A percentile compares a stretch with the other conserved stretches of the same genome.
Conservation (phyloP, 495 filamentous ascomycete genomes). For the Margaritispora aquatica region DNA sequence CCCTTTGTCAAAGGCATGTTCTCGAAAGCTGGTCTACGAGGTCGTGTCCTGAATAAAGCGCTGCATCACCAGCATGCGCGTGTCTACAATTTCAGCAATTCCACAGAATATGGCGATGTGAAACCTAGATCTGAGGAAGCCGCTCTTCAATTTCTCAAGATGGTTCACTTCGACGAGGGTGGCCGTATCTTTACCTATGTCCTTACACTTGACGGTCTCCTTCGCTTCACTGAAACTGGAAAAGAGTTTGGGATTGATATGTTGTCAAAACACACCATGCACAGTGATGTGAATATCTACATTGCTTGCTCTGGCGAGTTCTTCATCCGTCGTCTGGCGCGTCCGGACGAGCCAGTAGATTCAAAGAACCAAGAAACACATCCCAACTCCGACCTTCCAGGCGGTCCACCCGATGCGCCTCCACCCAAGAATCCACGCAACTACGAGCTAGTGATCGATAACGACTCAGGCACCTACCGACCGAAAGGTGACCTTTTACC, state of each 20-base stretch:
- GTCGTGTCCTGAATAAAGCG: slow-evolving; percentile 71
- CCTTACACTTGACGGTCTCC: slow-evolving; percentile 74
- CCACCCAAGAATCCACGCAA: slow-evolving; percentile 33
- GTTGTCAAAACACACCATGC: slow-evolving; percentile 91
- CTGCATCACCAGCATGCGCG: slow-evolving; percentile 85
- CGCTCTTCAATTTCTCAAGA: slow-evolving; percentile 72
- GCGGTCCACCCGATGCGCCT: slow-evolving; percentile 25
- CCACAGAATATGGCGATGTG: slow-evolving; percentile 59
- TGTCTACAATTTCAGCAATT: slow-evolving; percentile 79
- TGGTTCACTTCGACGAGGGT: slow-evolving; percentile 79
- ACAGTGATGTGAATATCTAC: slow-evolving; percentile 83
- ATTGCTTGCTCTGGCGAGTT: slow-evolving; percentile 92
- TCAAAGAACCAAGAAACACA: slow-evolving; percentile 24
- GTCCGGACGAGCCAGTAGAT: slow-evolving; percentile 31
- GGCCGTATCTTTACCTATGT: slow-evolving; percentile 89
- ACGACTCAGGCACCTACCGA: slow-evolving; percentile 89
- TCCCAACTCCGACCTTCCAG: slow-evolving; percentile 18
- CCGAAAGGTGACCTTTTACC: slow-evolving; percentile 72
- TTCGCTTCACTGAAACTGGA: slow-evolving; percentile 90
- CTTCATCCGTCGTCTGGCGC: slow-evolving; percentile 59
- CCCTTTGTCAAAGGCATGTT: slow-evolving; percentile 91
- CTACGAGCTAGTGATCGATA: slow-evolving; percentile 93
- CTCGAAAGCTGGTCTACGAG: slow-evolving; percentile 63
- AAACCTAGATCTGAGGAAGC: slow-evolving; percentile 50
- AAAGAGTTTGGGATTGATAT: slow-evolving; percentile 92